phyloP scores from a whole-genome alignment of 257 asterid species.

The Solanum ossicruentum region DNA sequence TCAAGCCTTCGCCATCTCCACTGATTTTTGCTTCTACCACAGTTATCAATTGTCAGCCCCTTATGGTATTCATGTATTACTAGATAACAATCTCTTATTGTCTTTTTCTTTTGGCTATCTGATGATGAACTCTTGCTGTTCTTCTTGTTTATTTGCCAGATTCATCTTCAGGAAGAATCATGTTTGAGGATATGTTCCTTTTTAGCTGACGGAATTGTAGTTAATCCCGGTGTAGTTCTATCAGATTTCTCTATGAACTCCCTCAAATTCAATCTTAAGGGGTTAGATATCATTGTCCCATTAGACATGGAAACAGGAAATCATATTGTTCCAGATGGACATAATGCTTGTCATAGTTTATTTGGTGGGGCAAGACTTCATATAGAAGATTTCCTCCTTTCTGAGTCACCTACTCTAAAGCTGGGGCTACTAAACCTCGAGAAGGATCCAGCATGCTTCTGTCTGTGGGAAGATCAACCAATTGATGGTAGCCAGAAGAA shows the following conservation, averaged over 20 bases:
- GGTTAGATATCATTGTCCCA: conserved; percentile 68
- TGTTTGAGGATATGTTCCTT: conserved; percentile 88
- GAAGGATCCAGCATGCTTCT: conserved; percentile 88
- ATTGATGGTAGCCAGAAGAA: conserved; percentile 92
- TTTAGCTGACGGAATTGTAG: conserved; percentile 86
- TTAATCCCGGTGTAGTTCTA: conserved; percentile 45
- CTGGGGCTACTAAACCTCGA: conserved; percentile 64
- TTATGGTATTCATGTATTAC: conserved; percentile 37
- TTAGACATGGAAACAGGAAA: conserved; percentile 34
- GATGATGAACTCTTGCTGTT: neutral
- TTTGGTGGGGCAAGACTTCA: conserved; percentile 87
- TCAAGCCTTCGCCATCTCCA: conserved; percentile 80
- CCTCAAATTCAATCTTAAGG: conserved; percentile 43
- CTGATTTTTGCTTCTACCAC: conserved; percentile 81
- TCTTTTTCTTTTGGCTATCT: neutral
- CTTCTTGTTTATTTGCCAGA: conserved; percentile 35
- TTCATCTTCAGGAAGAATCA: conserved; percentile 96
- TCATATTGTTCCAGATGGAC: conserved; percentile 17
- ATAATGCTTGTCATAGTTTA: conserved; percentile 32
- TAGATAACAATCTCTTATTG: neutral
- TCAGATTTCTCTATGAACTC: conserved; percentile 73
- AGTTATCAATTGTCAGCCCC: conserved; percentile 77
- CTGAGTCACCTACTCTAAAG: conserved; percentile 68
- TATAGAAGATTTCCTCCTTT: conserved; percentile 58
- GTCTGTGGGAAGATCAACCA: conserved; percentile 92